phyloP scores from a whole-genome alignment of 352 stramenopile genomes.

The Pythium aristosporum region DNA sequence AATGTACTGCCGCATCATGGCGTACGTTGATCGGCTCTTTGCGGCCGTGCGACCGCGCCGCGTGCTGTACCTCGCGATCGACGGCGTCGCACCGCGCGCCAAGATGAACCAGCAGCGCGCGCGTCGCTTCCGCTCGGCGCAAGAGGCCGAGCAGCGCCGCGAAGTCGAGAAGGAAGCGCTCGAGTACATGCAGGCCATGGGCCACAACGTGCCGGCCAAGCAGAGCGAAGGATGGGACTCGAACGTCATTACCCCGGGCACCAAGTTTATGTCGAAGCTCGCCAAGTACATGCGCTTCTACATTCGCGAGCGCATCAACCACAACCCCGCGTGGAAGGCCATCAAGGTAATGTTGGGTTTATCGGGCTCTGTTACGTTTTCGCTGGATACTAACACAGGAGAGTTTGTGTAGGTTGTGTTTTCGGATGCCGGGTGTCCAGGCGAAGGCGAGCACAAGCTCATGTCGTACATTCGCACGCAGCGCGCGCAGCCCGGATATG shows the following conservation, averaged over 20 bases:
- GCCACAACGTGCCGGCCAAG: slow-evolving; percentile 75
- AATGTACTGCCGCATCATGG: slow-evolving; percentile 97
- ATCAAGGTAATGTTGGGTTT: slow-evolving; percentile 68
- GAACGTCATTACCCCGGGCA: slow-evolving; percentile 99
- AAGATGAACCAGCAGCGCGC: slow-evolving; percentile 99
- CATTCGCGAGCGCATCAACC: slow-evolving; percentile 93
- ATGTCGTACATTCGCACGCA: slow-evolving; percentile 97
- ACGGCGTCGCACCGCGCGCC: slow-evolving; percentile 97
- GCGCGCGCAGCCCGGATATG: slow-evolving; percentile 93
- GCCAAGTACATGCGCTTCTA: slow-evolving; percentile 91
- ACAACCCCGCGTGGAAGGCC: slow-evolving; percentile 92
- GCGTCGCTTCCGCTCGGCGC: slow-evolving; percentile 94
- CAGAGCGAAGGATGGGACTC: slow-evolving; percentile 95
- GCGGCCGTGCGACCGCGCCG: slow-evolving; percentile 92
- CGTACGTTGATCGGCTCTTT: slow-evolving; percentile 97
- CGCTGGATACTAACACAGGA: background rate
- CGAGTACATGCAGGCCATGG: slow-evolving; percentile 90
- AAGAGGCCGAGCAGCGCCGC: slow-evolving; percentile 93
- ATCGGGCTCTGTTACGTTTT: background rate
- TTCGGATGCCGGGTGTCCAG: slow-evolving; percentile 94
- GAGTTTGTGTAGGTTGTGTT: slow-evolving; percentile 85
- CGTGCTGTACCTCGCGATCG: slow-evolving; percentile 98
- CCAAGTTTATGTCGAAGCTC: slow-evolving; percentile 96
- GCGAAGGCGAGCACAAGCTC: slow-evolving; percentile 99
- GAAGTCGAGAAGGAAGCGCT: slow-evolving; percentile 93